phyloP scores from a whole-genome alignment of 2,329 filamentous ascomycete species.

The Stagonosporopsis rhizophila region DNA sequence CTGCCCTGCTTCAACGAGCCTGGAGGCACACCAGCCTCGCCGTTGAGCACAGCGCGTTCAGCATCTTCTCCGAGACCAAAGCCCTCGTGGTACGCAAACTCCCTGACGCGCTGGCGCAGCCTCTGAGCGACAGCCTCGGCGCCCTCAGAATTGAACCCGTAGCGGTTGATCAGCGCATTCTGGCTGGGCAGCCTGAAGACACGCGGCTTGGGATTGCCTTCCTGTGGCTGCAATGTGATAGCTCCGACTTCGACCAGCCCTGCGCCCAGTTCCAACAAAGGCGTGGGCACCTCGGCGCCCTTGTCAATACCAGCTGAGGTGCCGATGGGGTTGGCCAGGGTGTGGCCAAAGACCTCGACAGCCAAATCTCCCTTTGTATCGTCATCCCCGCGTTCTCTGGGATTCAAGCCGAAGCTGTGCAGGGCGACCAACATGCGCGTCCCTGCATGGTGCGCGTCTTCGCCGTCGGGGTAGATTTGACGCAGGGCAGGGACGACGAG shows the following conservation, averaged over 20 bases:
- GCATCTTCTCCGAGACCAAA: conserved; percentile 66
- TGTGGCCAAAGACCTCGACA: conserved; percentile 77
- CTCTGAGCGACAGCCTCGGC: conserved; percentile 84
- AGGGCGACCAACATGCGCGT: conserved; percentile 74
- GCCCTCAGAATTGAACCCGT: conserved; percentile 91
- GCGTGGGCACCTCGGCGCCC: conserved; percentile 85
- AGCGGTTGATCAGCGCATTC: conserved; percentile 91
- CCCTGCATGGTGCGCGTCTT: conserved; percentile 89
- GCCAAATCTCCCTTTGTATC: conserved; percentile 62
- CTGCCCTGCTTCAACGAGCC: conserved; percentile 80
- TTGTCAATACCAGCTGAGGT: conserved; percentile 98
- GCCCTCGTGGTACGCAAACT: conserved; percentile 75
- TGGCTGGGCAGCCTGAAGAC: conserved; percentile 86
- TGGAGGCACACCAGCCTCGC: conserved; percentile 76
- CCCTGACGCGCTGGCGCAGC: conserved; percentile 77
- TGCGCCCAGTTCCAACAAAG: conserved; percentile 83
- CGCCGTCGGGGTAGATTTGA: conserved; percentile 73
- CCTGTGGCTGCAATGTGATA: conserved; percentile 84
- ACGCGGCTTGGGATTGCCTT: conserved; percentile 84
- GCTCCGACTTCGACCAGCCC: conserved; percentile 92
- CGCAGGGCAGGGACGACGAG: conserved; percentile 68
- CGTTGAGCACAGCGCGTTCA: conserved; percentile 77
- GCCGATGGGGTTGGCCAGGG: conserved; percentile 83
- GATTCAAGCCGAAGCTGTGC: conserved; percentile 77
- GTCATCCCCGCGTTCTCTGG: conserved; percentile 76